Conservation (phyloP, 2,329 filamentous ascomycete species). For the Alternaria incomplexa region DNA sequence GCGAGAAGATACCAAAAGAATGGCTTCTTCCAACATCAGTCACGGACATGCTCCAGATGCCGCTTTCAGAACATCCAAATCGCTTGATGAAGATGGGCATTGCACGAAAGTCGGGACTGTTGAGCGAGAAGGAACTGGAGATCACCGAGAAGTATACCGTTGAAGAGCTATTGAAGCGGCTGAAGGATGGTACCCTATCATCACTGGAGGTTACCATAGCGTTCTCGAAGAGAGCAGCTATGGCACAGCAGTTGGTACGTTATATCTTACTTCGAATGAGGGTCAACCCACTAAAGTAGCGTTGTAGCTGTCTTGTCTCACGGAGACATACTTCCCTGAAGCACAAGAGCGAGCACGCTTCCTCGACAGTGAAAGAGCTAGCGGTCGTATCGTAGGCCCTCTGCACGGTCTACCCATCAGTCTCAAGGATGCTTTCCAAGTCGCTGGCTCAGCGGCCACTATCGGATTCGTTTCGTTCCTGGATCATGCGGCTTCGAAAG, state of each 20-base stretch:
- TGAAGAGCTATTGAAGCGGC: conserved; percentile 43
- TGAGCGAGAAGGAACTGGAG: conserved; percentile 56
- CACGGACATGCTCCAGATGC: conserved; percentile 1
- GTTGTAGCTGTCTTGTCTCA: conserved; percentile 61
- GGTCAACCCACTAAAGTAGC: not conserved
- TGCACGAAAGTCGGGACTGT: conserved; percentile 61
- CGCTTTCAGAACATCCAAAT: conserved; percentile 1
- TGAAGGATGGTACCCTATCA: conserved; percentile 50
- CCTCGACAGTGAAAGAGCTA: conserved; percentile 57
- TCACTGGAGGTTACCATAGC: conserved; percentile 56
- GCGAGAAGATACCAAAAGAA: conserved; percentile 45
- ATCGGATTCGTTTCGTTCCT: conserved; percentile 68
- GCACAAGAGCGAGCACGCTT: conserved; percentile 57
- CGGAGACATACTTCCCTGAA: conserved; percentile 60
- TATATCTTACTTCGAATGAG: not conserved
- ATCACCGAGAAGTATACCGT: conserved; percentile 51
- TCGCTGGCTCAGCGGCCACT: conserved; percentile 58
- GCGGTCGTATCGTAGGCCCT: conserved; percentile 59
- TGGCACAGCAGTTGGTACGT: conserved; percentile 59
- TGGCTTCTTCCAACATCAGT: conserved; percentile 44
- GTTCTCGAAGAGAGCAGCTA: conserved; percentile 59
- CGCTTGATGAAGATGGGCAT: conserved; percentile 48
- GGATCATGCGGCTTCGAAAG: conserved; percentile 55
- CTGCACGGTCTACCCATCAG: conserved; percentile 69
- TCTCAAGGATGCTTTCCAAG: conserved; percentile 71